Evolutionary conservation across 164 flowering plant genomes (phyloP), one percentile per base, ranked within the genome.

Genomic region (Annona squamosa): DNA sequence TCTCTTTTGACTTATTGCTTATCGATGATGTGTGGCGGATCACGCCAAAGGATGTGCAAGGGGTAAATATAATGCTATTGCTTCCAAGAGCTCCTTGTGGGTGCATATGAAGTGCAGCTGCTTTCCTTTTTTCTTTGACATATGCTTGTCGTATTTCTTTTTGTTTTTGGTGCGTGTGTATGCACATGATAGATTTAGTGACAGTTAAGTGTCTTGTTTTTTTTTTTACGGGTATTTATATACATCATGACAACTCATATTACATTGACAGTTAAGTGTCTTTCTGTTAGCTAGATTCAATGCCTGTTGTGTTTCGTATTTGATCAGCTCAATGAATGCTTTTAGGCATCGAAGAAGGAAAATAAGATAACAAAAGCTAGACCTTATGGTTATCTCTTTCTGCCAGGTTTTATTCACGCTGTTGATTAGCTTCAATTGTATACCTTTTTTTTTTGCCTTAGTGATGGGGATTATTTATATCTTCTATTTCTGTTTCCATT

Each of bases 401-500:
- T 66, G 46, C 43, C 16, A 9, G 4, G 13, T 66, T 42, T 19
- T 10, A 42, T 42, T 66, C 12, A 43, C 17, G 1, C 43, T 13
- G 45, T 66, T n/a, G n/a, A 66, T 2, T 7, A 43, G 12, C 42
- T 4, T 66, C 44, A 12, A 7, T n/a, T 5, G 16, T 10, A 37
- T 42, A 6, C 59, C 9, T 43, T 19, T 2, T 64, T 5, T 5
- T 37, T 19, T 64, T 12, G n/a, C 42, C 47, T 4, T 16, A 16
- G 5, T 67, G 13, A 56, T 41, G 16, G 4, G 37, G 57, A 26
- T 68, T 7, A 9, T 46, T 37, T 45, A 68, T 46, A 42, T 68
- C 4, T 68, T 48, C 5, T 65, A 4, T 16, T 47, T 47, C 7
- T 61, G 69, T 69, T 63, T 69, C 47, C 18, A 37, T 74, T 75